Conservation (phyloP, 2,329 filamentous ascomycete genomes). For the Dactylonectria estremocensis region DNA sequence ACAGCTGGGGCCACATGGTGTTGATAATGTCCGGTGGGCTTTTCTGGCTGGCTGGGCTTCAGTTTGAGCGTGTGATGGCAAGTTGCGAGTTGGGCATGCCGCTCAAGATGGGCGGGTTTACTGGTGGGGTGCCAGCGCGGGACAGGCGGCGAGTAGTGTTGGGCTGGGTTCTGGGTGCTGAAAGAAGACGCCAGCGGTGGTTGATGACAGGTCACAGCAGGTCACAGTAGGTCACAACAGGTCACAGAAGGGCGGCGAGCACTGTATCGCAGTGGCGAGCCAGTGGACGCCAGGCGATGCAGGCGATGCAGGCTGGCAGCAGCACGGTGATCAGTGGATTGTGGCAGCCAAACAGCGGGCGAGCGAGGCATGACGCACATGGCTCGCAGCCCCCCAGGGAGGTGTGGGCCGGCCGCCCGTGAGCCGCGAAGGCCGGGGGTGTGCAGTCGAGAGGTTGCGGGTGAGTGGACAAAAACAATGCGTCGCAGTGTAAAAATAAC, state of each 20-base stretch:
- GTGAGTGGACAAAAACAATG: conserved; percentile 46
- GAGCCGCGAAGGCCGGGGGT: conserved; percentile 29
- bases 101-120: background rate
- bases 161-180: background rate
- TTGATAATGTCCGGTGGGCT: conserved; percentile 25
- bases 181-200: background rate
- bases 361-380: conserved; percentile 47
- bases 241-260: background rate
- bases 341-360: conserved; percentile 14
- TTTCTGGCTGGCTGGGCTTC: conserved; percentile 8
- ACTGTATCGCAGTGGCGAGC: background rate
- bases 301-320: conserved; percentile 2
- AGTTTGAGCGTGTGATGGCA: conserved; percentile 10
- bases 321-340: conserved; percentile 28
- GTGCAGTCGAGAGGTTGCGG: conserved; percentile 17
- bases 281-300: conserved; percentile 1
- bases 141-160: background rate
- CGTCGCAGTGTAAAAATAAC: conserved; percentile 53
- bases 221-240: background rate
- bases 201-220: conserved; percentile 3
- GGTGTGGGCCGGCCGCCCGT: conserved; percentile 23
- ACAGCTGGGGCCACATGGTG: conserved; percentile 18
- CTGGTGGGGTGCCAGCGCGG: background rate
- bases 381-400: conserved; percentile 32
- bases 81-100: background rate